These are phyloP conservation scores for Limtongia smithiae DNA, from an alignment of 805 yeast genomes.

Conservation along the genomic window DNA sequence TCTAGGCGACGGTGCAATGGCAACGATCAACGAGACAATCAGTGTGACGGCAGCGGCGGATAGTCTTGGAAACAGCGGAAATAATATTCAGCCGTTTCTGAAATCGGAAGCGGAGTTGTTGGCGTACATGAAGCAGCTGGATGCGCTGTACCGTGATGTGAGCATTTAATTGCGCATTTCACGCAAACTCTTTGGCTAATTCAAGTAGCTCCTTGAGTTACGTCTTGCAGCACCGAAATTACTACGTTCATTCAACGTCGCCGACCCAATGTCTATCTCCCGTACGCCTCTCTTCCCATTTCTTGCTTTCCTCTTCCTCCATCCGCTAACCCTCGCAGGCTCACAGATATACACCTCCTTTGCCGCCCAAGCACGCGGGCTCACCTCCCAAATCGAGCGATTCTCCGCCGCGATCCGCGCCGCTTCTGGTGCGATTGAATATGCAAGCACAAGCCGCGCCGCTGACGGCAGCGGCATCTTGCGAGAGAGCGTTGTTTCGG, in stretches of 20 bases:
- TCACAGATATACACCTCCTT: conserved; percentile 5
- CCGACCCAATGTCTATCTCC: background rate
- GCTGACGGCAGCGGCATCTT: background rate
- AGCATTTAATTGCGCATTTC: background rate
- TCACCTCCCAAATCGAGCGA: conserved; percentile 1
- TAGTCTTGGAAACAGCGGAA: background rate
- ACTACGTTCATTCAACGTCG: conserved; percentile 3
- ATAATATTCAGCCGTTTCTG: background rate
- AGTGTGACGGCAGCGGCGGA: background rate
- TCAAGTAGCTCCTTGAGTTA: conserved; percentile 1
- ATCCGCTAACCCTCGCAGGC: background rate
- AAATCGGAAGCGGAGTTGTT: conserved; percentile 1
- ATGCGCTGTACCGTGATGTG: conserved; percentile 8
- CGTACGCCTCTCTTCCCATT: background rate
- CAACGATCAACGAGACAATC: too few relatives aligned
- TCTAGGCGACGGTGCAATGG: too few relatives aligned
- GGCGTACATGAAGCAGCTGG: conserved; percentile 4
- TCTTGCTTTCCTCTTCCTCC: background rate
- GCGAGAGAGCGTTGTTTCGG: background rate
- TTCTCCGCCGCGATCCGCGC: conserved; percentile 3
- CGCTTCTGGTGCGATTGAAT: conserved; percentile 4
- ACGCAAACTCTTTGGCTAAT: background rate
- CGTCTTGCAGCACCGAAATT: conserved; percentile 10
- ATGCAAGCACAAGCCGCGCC: conserved; percentile 5
- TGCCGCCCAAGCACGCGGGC: conserved; percentile 5